Base-by-base conservation (phyloP, 1,139 yeast genomes). In the Protomyces inouyei region DNA sequence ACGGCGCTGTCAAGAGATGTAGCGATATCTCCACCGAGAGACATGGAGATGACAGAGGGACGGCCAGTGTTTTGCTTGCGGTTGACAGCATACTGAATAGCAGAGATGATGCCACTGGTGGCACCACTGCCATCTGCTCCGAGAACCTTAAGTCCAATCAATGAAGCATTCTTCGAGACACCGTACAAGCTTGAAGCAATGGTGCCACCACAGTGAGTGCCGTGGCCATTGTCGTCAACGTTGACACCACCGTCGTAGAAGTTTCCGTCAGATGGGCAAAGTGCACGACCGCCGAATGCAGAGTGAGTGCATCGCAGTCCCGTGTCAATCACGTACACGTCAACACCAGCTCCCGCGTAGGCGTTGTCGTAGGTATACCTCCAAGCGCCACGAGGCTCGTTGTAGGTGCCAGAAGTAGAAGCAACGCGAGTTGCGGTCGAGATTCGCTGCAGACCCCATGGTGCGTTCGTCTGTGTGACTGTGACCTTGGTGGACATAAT, bases 181-280 rank as follows among this genome's bases (percentile, higher is more conserved):
- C 95, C 95, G 72, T 85, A 87, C 67, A 82, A 78, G 68, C 81
- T 79, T 25, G 93, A 86, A 46, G 85, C 95, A 73, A 87, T 86
- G 60, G 90, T 86, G 77, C 95, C 95, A 32, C 95, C 92, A 81
- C 92, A 87, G 74, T 88, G 95, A 66, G 95, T 87, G 68, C 82
- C 82, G 54, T 59, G 69, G 14, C 68, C 67, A 32, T 64, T 63
- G 25, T 45, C 61, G 46, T 67, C 69, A 16, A n/a, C 36, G 16
- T 63, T 28, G 10, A 61, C 60, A 18, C 67, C 66, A 18, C 56
- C 16, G 12, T 52, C 46, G 21, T 60, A 66, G n/a, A 66, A 18
- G 28, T 61, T 43, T 4, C 25, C 48, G 48, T 43, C 48, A 97
- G 48, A 43, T 3, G 48, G 48, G 48, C 48, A 43, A 12, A 37